These are phyloP conservation scores for Candida coleopterorum DNA, from an alignment of 805 yeast species.

Conservation along the genomic window DNA sequence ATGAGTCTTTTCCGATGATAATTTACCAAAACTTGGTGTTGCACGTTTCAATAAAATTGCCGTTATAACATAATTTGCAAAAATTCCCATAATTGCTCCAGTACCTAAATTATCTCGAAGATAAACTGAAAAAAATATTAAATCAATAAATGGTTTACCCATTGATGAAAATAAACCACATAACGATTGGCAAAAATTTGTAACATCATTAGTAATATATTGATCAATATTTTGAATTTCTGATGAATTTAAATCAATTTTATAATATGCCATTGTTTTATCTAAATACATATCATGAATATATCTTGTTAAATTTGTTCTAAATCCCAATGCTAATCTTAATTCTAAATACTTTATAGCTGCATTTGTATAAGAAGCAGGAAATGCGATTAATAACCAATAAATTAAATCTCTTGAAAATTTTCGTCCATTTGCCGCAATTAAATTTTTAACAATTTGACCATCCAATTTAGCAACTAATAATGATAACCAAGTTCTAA, in stretches of 20 bases:
- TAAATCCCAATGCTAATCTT: conserved; percentile 73
- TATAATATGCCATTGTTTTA: conserved; percentile 75
- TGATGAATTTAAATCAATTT: conserved; percentile 57
- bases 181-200: conserved; percentile 73
- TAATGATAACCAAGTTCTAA: conserved; percentile 83
- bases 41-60: conserved; percentile 67
- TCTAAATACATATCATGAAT: conserved; percentile 88
- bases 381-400: conserved; percentile 89
- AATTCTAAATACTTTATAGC: conserved; percentile 79
- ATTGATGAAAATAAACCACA: conserved; percentile 81
- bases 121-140: conserved; percentile 78
- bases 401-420: conserved; percentile 73
- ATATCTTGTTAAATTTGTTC: conserved; percentile 79
- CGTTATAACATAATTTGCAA: conserved; percentile 73
- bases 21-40: conserved; percentile 81
- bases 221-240: conserved; percentile 69
- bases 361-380: conserved; percentile 89
- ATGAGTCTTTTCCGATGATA: conserved; percentile 67
- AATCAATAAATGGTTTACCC: conserved; percentile 88
- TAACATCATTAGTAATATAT: conserved; percentile 80
- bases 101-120: conserved; percentile 82
- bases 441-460: conserved; percentile 83
- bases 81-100: conserved; percentile 78
- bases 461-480: conserved; percentile 89
- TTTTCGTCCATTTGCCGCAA: conserved; percentile 71